Percentiles rank a stretch among this genome's conserved stretches.
Conservation (phyloP, 75 land plant genomes). For the Pinus tabuliformis region DNA sequence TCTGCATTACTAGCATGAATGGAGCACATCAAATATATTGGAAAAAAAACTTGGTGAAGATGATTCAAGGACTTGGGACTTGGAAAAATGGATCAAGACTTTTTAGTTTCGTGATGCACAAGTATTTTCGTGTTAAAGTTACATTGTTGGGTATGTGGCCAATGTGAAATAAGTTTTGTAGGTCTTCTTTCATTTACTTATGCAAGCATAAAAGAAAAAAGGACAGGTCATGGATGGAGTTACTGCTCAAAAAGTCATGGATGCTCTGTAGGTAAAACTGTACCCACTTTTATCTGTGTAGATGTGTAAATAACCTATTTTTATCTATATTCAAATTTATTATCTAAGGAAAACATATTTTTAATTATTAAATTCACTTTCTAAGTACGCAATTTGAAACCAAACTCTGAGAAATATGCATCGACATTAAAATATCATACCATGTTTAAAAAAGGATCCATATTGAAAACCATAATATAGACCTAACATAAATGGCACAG, state of each 20-base stretch:
- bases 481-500: no score
- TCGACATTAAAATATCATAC: no score
- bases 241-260: conserved; percentile 75
- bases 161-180: background rate
- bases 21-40: conserved; percentile 89
- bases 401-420: no score
- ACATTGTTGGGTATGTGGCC: background rate
- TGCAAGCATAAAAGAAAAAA: conserved; percentile 85
- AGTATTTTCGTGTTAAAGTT: background rate
- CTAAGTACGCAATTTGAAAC: no score
- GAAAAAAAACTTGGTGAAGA: conserved; percentile 98
- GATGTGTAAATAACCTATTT: no score
- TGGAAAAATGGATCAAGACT: conserved; percentile 96
- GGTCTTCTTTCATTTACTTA: background rate
- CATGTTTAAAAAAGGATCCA: no score
- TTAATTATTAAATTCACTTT: no score
- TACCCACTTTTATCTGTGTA: background rate
- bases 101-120: conserved; percentile 43
- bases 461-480: no score
- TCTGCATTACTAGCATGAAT: conserved; percentile 70
- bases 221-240: conserved; percentile 64
- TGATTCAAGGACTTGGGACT: conserved; percentile 94
- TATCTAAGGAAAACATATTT: no score
- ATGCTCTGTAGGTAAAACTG: conserved; percentile 64
- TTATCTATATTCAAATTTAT: no score